Evolutionary conservation across 345 rosid genomes (phyloP), one percentile per base, ranked within the genome.

Genomic region (Salix arbutifolia): DNA sequence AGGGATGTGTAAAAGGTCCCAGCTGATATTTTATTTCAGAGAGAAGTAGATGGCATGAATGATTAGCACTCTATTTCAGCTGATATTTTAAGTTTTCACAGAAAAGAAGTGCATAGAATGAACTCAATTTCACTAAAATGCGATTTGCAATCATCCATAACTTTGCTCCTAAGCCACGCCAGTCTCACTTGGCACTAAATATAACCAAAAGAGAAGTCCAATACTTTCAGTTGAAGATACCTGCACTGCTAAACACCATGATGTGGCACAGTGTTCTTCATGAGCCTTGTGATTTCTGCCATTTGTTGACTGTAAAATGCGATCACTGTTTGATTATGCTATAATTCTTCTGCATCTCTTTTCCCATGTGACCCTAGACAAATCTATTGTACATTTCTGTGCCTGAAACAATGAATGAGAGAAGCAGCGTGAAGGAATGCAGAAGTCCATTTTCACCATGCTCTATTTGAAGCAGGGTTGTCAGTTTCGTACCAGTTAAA

Each of bases 161-260:
- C 82, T 79, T 79, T 48, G 40, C 82, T 79, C 74, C 65, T 48
- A 74, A 74, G 82, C 65, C 82, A 79, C 74, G 70, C 70, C 65
- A 37, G 16, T 14, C 40, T 6, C 10, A 26, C 46, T 42, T 53
- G 17, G 71, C 76, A 48, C 40, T 38, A 33, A 62, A 26, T 28
- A 60, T 21, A n/a, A 23, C 61, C 44, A 53, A 48, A 18, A 23
- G 37, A 58, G 21, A 13, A 31, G 6, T 18, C 69, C 18, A 18
- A 21, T 35, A 65, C 75, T 37, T 50, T 5, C 25, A 44, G 52
- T 30, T 60, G 33, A 72, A 72, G 81, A 28, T 10, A 53, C 46
- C 74, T 65, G 38, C 23, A 17, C 33, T 28, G 38, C 66, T 31
- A 21, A 70, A 35, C 30, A 71, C 71, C 38, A 8, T 50, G 33